Evolutionary conservation across 169 alveolate genomes (phyloP), one percentile per base, ranked within the genome.

Genomic region (Fabrea salina): DNA sequence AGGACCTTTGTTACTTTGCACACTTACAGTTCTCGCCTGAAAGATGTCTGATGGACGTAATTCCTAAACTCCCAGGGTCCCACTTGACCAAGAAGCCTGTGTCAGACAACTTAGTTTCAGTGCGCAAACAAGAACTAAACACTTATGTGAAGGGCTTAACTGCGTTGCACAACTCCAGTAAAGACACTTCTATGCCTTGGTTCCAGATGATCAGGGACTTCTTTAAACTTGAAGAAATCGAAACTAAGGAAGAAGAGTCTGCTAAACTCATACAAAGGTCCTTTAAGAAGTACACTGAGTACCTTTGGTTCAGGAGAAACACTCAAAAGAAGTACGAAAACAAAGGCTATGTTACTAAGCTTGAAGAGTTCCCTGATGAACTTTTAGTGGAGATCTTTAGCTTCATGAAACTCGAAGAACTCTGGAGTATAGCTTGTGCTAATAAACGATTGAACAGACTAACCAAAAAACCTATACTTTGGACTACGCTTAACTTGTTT

Each of bases 141-240:
- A 70, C 51, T 53, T 67, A 80, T 22, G 35, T 70, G 54, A 3
- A 80, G 27, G 25, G 47, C 19, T 33, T 80, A 39, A 25, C 50
- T 56, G 50, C 37, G 32, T 56, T 49, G 22, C 43, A 50, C 47
- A 64, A 51, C 57, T 49, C 4, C 8, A 50, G 1, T 49, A 41
- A 39, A 16, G 54, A 5, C 39, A 43, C 40, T 33, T 40, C 19
- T 37, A 30, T 22, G 41, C 61, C 68, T 11, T 82, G 88, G 85
- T 41, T 68, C 2, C 7, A 77, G 27, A n/a, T 61, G 8, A 82
- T 82, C 54, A 11, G 67, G 7, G 50, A 82, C 5, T 82, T 82
- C 75, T 54, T 82, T 25, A 40, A 56, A 32, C 39, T 82, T 3
- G 19, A 51, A 7, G 19, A 41, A 8, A 77, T 82, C 67, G 41